Evolutionary conservation across 345 rosid species (phyloP).

Genomic region (Microthlaspi erraticum): DNA sequence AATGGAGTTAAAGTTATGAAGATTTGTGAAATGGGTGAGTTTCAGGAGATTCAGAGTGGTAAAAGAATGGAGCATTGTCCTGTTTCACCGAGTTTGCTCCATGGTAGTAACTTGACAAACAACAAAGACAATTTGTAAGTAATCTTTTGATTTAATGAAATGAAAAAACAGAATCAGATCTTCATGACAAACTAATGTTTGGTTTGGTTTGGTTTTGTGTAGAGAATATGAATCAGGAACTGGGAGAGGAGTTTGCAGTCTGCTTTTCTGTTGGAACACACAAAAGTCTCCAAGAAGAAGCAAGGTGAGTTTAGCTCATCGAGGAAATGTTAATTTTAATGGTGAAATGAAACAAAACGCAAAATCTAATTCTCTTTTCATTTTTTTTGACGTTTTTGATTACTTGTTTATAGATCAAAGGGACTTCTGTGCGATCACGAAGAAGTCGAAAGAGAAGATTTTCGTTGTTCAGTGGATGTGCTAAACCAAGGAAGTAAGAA

Average conservation of each 20-base stretch:
- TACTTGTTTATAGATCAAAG: conserved; percentile 54
- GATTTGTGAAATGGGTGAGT: conserved; percentile 51
- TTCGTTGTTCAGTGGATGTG: conserved; percentile 72
- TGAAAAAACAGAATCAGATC: background rate
- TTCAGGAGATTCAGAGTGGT: conserved; percentile 55
- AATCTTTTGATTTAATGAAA: conserved; percentile 21
- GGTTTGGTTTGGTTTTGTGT: conserved; percentile 36
- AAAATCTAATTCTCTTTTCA: background rate
- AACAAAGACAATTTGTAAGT: conserved; percentile 88
- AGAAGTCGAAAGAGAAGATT: conserved; percentile 54
- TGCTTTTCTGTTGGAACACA: conserved; percentile 85
- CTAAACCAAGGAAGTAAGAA: conserved; percentile 58
- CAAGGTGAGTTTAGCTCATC: conserved; percentile 66
- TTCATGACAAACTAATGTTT: conserved; percentile 7
- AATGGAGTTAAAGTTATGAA: conserved; percentile 66
- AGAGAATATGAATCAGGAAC: conserved; percentile 85
- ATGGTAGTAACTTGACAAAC: conserved; percentile 55
- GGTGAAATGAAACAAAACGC: background rate
- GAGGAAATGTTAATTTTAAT: background rate
- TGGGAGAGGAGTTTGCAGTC: conserved; percentile 76
- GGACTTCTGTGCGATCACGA: conserved; percentile 52
- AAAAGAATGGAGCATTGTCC: conserved; percentile 62
- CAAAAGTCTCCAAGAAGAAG: conserved; percentile 52
- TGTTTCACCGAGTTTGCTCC: conserved; percentile 82
- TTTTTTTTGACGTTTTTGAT: conserved; percentile 15